Evolutionary conservation across 2,329 filamentous ascomycete genomes (phyloP).

Genomic region (Colletotrichum karsti): DNA sequence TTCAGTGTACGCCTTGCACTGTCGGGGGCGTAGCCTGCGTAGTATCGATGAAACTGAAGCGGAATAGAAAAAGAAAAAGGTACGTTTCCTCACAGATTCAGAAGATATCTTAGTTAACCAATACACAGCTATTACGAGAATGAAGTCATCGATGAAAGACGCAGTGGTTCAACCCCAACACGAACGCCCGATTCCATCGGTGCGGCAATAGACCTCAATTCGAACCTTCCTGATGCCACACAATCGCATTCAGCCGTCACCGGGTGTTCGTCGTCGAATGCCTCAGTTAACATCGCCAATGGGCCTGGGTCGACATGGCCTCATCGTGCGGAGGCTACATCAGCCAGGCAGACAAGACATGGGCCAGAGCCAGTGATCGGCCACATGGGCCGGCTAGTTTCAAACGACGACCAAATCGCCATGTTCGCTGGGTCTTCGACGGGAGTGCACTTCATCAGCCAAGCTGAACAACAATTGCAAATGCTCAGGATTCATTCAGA

Average conservation of each 20-base stretch:
- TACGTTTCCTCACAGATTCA: too few relatives aligned
- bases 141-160: conserved; percentile 3
- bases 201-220: not conserved
- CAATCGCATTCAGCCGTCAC: not conserved
- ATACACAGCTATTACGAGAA: conserved; percentile 17
- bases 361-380: conserved; percentile 30
- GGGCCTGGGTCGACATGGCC: not conserved
- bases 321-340: not conserved
- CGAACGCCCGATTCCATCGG: not conserved
- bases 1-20: conserved; percentile 14
- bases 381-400: conserved; percentile 36
- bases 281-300: too few relatives aligned
- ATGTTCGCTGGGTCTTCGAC: conserved; percentile 37
- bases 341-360: not conserved
- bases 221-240: not conserved
- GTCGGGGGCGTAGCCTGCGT: conserved; percentile 7
- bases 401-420: conserved; percentile 30
- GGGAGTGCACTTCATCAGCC: conserved; percentile 37
- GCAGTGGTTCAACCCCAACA: not conserved
- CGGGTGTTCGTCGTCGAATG: too few relatives aligned
- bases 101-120: too few relatives aligned
- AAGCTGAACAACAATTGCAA: conserved; percentile 36
- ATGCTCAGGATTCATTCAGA: conserved; percentile 33
- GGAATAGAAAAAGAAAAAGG: conserved; percentile 27
- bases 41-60: conserved; percentile 17